Base-by-base conservation (phyloP, 768 basidiomycete genomes). In the Gloeostereum incarnatum region DNA sequence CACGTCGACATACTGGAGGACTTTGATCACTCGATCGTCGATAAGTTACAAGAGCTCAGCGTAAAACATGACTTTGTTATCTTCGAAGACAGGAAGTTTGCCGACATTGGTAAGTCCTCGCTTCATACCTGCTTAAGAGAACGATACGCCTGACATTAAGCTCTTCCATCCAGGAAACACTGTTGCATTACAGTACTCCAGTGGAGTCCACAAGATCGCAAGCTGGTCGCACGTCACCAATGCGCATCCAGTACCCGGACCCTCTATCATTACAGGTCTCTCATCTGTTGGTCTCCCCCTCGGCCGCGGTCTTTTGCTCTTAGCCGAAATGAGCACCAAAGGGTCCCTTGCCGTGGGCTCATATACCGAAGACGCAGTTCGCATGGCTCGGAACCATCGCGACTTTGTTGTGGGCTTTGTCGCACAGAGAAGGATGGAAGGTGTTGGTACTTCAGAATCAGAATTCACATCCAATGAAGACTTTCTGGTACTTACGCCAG, bases 81-180 rank as follows among this genome's bases (percentile, higher is more conserved):
- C 49, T 99, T 98, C 49, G 96, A 98, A 63, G 96, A 99, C 65
- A 71, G 96, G 47, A 99, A 99, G 60, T 99, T 99, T 51, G 94
- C 96, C 3, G 96, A 99, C 59, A 98, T 99, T 37, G 94, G 94
- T 92, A 45, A 50, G 73, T 49, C 23, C 10, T 43, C 6, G 16
- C 6, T 10, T 25, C 11, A 14, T 19, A 22, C 14, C 33, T 11
- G 10, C 24, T 19, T 6, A 17, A 37, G 6, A 2, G 36, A 6
- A 41, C 31, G 43, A 34, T n/a, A 35, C 11, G n/a, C 19, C n/a
- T n/a, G n/a, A n/a, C n/a, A n/a, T n/a, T n/a, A n/a, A n/a, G n/a
- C n/a, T n/a, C n/a, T n/a, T n/a, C n/a, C n/a, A n/a, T 32, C 23
- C 46, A 99, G 96, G 96, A 31, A 97, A 97, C 61, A 98, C 96